Conservation (phyloP, 139 green algal genomes). For the Chlamydomonas sphaeroides region DNA sequence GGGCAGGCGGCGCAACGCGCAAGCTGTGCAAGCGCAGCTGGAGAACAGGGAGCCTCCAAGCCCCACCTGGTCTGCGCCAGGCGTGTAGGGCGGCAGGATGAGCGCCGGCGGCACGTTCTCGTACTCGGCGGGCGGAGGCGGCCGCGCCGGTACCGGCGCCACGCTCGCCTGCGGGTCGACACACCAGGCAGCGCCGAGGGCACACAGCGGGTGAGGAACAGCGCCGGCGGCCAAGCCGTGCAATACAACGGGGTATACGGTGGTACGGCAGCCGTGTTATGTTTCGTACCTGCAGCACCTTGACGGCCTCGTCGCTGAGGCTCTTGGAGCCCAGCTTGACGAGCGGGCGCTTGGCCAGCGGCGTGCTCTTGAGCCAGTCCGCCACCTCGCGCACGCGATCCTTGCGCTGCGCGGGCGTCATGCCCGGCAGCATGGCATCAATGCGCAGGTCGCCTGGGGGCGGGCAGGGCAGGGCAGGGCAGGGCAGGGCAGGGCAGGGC, state of each 20-base stretch:
- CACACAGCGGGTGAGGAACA: too few species aligned
- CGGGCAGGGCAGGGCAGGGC: not conserved
- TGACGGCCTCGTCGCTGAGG: conserved; percentile 79
- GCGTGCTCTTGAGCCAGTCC: conserved; percentile 77
- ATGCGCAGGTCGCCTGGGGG: conserved; percentile 9
- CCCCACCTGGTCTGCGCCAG: conserved; percentile 43
- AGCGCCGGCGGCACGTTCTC: conserved; percentile 81
- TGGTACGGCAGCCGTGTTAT: too few species aligned
- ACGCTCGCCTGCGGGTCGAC: too few species aligned
- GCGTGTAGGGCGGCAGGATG: conserved; percentile 78
- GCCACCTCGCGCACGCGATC: conserved; percentile 42
- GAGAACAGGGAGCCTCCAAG: conserved; percentile 44
- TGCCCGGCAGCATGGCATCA: conserved; percentile 8
- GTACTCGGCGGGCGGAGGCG: conserved; percentile 62
- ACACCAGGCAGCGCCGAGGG: too few species aligned
- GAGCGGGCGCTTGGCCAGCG: conserved; percentile 73
- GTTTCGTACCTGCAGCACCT: conserved; percentile 81
- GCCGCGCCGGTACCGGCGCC: not conserved
- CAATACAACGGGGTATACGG: too few species aligned
- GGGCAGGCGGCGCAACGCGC: too few species aligned
- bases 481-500: not conserved
- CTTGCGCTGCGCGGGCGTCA: conserved; percentile 20
- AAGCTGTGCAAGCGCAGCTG: too few species aligned
- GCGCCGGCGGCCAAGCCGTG: too few species aligned
- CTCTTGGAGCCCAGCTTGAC: conserved; percentile 69